Evolutionary conservation across 1,139 yeast species (phyloP).

Genomic region (Arxiozyma bovina): DNA sequence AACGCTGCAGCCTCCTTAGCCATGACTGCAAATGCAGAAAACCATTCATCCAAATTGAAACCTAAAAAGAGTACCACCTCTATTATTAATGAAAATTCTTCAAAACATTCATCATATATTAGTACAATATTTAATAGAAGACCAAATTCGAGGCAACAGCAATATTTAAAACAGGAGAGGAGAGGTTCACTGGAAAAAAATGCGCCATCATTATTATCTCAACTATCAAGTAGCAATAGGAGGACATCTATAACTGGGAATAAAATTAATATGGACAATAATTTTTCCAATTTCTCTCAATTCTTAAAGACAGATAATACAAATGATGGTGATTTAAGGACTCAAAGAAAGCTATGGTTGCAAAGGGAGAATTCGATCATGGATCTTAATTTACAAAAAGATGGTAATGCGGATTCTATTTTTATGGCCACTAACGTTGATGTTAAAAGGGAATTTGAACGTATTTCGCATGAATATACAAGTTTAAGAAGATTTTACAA

Average conservation of each 20-base stretch:
- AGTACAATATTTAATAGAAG: slow-evolving; percentile 3
- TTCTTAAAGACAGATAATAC: slow-evolving; percentile 32
- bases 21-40: slow-evolving; percentile 3
- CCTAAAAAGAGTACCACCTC: neutral
- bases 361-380: slow-evolving; percentile 67
- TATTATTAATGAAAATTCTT: neutral
- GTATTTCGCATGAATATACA: slow-evolving; percentile 63
- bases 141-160: slow-evolving; percentile 1
- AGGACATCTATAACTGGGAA: slow-evolving; percentile 6
- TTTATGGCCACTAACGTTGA: slow-evolving; percentile 50
- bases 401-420: slow-evolving; percentile 16
- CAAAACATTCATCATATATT: slow-evolving; percentile 3
- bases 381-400: slow-evolving; percentile 40
- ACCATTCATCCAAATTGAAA: neutral
- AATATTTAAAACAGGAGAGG: neutral
- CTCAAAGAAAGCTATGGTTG: slow-evolving; percentile 76
- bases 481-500: slow-evolving; percentile 61
- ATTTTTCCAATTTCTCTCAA: slow-evolving; percentile 32
- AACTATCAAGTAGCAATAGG: slow-evolving; percentile 2
- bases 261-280: slow-evolving; percentile 4
- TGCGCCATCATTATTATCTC: slow-evolving; percentile 3
- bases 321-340: slow-evolving; percentile 53
- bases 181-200: neutral
- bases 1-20: slow-evolving; percentile 6
- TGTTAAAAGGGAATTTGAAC: slow-evolving; percentile 64